These are phyloP conservation scores for Pseudovirgaria hyperparasitica DNA, from an alignment of 2,329 filamentous ascomycete genomes.

Conservation along the genomic window DNA sequence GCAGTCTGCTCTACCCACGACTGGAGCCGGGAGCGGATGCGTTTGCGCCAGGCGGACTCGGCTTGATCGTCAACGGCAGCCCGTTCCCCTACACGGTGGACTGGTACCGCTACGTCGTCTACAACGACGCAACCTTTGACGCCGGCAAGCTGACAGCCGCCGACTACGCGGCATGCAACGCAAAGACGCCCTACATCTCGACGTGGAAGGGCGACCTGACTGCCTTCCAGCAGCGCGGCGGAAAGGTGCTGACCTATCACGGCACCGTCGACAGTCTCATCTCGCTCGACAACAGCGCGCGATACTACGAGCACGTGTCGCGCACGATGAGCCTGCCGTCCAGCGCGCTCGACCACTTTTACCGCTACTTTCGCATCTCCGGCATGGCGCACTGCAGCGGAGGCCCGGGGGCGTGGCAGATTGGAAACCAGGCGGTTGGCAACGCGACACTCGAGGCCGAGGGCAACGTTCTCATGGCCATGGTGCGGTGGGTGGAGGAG, in stretches of 20 bases:
- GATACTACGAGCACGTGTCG: slow-evolving; percentile 37
- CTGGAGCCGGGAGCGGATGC: slow-evolving; percentile 38
- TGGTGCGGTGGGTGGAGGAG: slow-evolving; percentile 36
- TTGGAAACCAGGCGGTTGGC: slow-evolving; percentile 15
- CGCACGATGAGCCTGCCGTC: slow-evolving; percentile 27
- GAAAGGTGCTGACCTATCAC: slow-evolving; percentile 36
- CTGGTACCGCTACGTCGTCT: slow-evolving; percentile 38
- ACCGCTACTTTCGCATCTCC: slow-evolving; percentile 39
- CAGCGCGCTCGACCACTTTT: slow-evolving; percentile 28
- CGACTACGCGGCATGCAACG: slow-evolving; percentile 32
- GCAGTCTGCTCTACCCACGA: slow-evolving; percentile 36
- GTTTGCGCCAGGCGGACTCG: no score
- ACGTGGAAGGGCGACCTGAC: slow-evolving; percentile 29
- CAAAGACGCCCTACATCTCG: slow-evolving; percentile 26
- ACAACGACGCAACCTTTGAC: slow-evolving; percentile 32
- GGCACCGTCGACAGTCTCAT: slow-evolving; percentile 33
- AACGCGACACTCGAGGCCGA: slow-evolving; percentile 19
- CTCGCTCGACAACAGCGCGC: slow-evolving; percentile 29
- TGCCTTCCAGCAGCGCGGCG: slow-evolving; percentile 23
- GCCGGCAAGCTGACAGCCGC: slow-evolving; percentile 21
- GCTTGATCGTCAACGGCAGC: slow-evolving; percentile 22
- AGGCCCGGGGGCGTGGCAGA: slow-evolving; percentile 32
- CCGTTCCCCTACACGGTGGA: slow-evolving; percentile 32
- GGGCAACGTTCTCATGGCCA: slow-evolving; percentile 33
- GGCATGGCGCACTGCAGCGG: slow-evolving; percentile 40